These are phyloP conservation scores for Gossypium anomalum DNA, from an alignment of 345 rosid species.

Conservation along the genomic window DNA sequence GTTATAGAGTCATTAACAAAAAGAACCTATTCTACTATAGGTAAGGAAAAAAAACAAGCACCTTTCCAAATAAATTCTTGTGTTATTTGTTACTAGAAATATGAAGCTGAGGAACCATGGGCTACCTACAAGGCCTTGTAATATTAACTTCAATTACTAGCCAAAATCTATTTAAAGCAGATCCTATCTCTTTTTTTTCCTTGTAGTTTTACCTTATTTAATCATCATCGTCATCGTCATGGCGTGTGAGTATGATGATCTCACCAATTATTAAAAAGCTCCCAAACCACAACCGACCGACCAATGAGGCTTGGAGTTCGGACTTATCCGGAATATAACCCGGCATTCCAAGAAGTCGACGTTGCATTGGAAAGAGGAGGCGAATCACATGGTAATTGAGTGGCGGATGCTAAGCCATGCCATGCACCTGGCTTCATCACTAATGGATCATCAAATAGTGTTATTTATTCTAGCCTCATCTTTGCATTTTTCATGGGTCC, in stretches of 20 bases:
- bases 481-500: not conserved
- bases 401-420: not conserved
- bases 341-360: not conserved
- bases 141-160: too few species aligned
- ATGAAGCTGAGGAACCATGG: not conserved
- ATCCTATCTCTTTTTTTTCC: not conserved
- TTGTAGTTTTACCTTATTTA: not conserved
- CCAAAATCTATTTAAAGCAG: not conserved
- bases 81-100: not conserved
- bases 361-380: not conserved
- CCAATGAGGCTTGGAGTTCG: not conserved
- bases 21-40: not conserved
- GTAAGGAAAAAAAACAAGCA: not conserved
- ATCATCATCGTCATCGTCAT: not conserved
- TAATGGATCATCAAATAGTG: not conserved
- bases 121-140: too few species aligned
- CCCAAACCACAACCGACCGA: not conserved
- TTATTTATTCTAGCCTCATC: not conserved
- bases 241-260: not conserved
- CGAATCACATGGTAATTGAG: conserved; percentile 6
- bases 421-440: not conserved
- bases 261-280: not conserved
- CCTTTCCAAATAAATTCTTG: not conserved
- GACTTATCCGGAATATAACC: not conserved
- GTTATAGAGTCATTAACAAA: not conserved